Evolutionary conservation across 2,329 filamentous ascomycete genomes (phyloP).

Genomic region (Hymenoscyphus fraxineus): DNA sequence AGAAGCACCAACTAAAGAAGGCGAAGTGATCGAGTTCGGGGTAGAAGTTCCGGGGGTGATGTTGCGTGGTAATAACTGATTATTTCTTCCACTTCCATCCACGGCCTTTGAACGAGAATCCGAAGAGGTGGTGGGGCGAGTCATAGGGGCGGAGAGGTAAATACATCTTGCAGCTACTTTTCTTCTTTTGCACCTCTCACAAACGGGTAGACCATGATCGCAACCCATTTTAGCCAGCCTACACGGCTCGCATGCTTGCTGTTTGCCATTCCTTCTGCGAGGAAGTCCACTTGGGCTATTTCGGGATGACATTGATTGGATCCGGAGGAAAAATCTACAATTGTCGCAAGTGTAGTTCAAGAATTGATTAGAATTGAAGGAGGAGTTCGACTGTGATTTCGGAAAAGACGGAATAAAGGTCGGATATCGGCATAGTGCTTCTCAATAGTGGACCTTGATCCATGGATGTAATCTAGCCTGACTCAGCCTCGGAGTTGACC

Average conservation of each 20-base stretch:
- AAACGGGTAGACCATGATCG: constrained; percentile 29
- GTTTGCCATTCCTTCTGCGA: constrained; percentile 31
- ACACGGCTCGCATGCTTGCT: constrained; percentile 30
- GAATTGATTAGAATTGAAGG: not conserved
- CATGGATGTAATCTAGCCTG: not conserved
- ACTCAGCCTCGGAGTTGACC: not conserved
- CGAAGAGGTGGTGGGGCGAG: constrained; percentile 10
- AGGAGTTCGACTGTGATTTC: not conserved
- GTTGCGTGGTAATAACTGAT: constrained; percentile 7
- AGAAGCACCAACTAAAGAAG: constrained; percentile 2
- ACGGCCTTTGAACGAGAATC: not conserved
- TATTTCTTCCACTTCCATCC: constrained; percentile 1
- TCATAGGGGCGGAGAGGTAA: constrained; percentile 31
- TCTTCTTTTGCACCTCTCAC: constrained; percentile 27
- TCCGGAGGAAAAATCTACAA: not conserved
- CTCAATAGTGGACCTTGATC: not conserved
- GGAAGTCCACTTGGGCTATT: constrained; percentile 10
- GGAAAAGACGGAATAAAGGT: not conserved
- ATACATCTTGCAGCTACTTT: constrained; percentile 26
- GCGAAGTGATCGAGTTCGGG: constrained; percentile 5
- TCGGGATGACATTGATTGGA: constrained; percentile 2
- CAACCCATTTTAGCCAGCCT: constrained; percentile 32
- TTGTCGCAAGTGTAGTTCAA: not conserved
- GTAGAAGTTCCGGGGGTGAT: constrained; percentile 6
- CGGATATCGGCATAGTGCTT: not conserved